Evolutionary conservation across 805 yeast species (phyloP).

Genomic region (Candida rishiriensis): DNA sequence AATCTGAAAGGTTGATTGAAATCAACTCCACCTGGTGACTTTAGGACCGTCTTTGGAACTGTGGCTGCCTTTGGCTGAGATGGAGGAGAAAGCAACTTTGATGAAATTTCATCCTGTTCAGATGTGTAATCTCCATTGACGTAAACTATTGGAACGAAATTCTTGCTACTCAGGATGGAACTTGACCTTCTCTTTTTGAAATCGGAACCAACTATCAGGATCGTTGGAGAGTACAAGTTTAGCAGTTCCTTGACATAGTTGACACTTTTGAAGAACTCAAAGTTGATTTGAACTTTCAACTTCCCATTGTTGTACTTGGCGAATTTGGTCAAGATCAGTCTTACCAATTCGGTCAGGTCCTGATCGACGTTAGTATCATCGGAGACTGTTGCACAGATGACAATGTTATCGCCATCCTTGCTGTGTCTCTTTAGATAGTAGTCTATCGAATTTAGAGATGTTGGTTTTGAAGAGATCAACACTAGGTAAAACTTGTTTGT

Average conservation of each 20-base stretch:
- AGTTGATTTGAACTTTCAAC: slow-evolving; percentile 42
- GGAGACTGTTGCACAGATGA: slow-evolving; percentile 36
- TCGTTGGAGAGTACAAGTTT: slow-evolving; percentile 53
- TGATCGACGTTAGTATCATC: slow-evolving; percentile 19
- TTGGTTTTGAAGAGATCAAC: slow-evolving; percentile 58
- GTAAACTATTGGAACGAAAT: slow-evolving; percentile 25
- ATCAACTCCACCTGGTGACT: slow-evolving; percentile 15
- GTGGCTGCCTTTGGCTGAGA: too few species aligned
- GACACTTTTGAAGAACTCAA: slow-evolving; percentile 51
- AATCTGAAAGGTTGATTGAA: slow-evolving; percentile 21
- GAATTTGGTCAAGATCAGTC: slow-evolving; percentile 32
- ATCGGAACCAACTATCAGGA: slow-evolving; percentile 40
- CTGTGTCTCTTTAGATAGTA: slow-evolving; percentile 50
- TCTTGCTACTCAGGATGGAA: slow-evolving; percentile 23
- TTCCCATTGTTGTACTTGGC: slow-evolving; percentile 26
- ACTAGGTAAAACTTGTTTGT: slow-evolving; percentile 34
- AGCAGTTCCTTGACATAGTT: slow-evolving; percentile 51
- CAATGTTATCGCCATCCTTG: slow-evolving; percentile 59
- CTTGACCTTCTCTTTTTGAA: slow-evolving; percentile 22
- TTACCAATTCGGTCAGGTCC: slow-evolving; percentile 33
- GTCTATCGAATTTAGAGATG: slow-evolving; percentile 74
- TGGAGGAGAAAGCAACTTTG: too few species aligned
- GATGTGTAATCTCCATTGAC: slow-evolving; percentile 16
- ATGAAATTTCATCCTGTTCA: slow-evolving; percentile 12
- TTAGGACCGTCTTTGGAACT: too few species aligned